Base-by-base conservation (phyloP, 2,329 filamentous ascomycete genomes). In the Hypomyces perniciosus region DNA sequence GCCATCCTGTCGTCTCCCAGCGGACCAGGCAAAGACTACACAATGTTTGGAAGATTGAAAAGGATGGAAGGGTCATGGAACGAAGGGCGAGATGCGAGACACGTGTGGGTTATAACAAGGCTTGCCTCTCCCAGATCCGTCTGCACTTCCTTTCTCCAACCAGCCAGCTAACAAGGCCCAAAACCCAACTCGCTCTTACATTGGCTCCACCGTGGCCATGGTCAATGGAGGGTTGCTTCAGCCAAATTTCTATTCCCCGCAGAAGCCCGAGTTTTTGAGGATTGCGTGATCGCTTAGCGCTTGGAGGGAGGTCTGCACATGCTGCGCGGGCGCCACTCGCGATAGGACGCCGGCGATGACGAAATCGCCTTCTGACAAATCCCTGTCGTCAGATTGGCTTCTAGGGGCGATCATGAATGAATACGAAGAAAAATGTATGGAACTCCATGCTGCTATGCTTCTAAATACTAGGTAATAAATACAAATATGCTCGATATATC, bases 1-100 rank as follows among this genome's bases (percentile, higher is more conserved):
- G 73, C 71, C 74, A 76, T 77, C 46, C 57, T 67, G 58, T 62
- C 56, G 57, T 56, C 54, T 61, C 57, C 57, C 45, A 38, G n/a
- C 33, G 12, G 45, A 34, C 33, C 34, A 27, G 13, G 33, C 29
- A 26, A 44, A 43, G 29, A 20, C 33, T 35, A 13, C 45, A 5
- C 9, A 49, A 28, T 34, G 6, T 26, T 27, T 33, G 6, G 8
- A 43, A 31, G 29, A 33, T 20, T 28, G 35, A 13, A 7, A 10
- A 9, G 13, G 5, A 37, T 29, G 13, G 12, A 45, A 27, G 27
- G 31, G 20, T n/a, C 35, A 50, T 31, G 10, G 50, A 44, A 31
- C 30, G 28, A 43, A 46, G 39, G 12, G 20, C 13, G 13, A 37
- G 13, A 30, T 13, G 26, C 35, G 28, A 42, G 33, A 34, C 13